phyloP scores from a whole-genome alignment of 768 basidiomycete genomes.

The Xerocomus potaroensis region DNA sequence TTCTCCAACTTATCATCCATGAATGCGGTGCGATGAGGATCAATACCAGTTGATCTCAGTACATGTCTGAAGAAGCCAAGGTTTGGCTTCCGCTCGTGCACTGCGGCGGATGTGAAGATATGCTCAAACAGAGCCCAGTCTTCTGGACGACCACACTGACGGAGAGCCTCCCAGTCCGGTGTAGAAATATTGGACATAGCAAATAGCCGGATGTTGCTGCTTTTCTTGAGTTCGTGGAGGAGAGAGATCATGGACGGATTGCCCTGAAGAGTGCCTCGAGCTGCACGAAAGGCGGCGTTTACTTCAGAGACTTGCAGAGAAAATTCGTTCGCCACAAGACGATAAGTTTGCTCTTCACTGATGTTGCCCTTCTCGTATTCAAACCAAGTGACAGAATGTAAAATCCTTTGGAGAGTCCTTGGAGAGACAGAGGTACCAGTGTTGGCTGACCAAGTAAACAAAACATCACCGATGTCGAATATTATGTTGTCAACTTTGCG shows the following conservation, averaged over 20 bases:
- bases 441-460: slow-evolving; percentile 21
- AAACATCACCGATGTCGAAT: slow-evolving; percentile 18
- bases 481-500: slow-evolving; percentile 19
- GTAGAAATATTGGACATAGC: slow-evolving; percentile 23
- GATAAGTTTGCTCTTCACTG: slow-evolving; percentile 6
- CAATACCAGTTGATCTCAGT: slow-evolving; percentile 12
- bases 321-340: slow-evolving; percentile 8
- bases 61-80: slow-evolving; percentile 19
- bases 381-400: slow-evolving; percentile 17
- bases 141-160: slow-evolving; percentile 2
- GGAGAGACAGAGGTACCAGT: slow-evolving; percentile 17
- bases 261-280: slow-evolving; percentile 5
- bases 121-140: slow-evolving; percentile 20
- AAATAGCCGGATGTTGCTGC: slow-evolving; percentile 7
- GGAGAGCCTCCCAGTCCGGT: slow-evolving; percentile 19
- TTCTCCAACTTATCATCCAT: slow-evolving; percentile 24
- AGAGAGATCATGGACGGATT: slow-evolving; percentile 11
- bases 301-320: slow-evolving; percentile 14
- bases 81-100: slow-evolving; percentile 19
- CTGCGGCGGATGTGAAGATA: slow-evolving; percentile 19
- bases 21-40: slow-evolving; percentile 19
- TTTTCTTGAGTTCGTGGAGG: slow-evolving; percentile 12
- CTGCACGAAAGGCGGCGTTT: slow-evolving; percentile 2
- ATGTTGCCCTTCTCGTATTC: slow-evolving; percentile 22
- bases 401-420: slow-evolving; percentile 5